Conservation (phyloP, 1,139 yeast genomes). For the Blastobotrys apis region DNA sequence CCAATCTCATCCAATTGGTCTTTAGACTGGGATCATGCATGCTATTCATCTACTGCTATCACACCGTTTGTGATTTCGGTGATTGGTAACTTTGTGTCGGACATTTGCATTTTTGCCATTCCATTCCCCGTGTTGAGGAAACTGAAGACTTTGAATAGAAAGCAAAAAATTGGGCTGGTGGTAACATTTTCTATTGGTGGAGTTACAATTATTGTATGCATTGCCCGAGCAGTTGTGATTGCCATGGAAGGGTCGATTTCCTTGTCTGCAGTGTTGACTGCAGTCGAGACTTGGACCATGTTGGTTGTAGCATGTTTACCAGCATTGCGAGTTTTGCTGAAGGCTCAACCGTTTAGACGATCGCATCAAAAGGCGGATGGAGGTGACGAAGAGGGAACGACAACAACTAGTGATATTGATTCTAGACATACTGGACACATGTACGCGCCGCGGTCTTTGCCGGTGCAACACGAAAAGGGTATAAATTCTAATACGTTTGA, state of each 20-base stretch:
- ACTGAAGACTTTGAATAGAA: constrained; percentile 22
- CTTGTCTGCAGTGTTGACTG: constrained; percentile 29
- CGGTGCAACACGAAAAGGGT: constrained; percentile 10
- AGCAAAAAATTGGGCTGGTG: constrained; percentile 28
- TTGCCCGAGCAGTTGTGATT: constrained; percentile 27
- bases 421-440: not conserved
- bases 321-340: constrained; percentile 28
- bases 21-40: constrained; percentile 20
- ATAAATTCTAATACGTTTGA: not conserved
- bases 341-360: constrained; percentile 15
- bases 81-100: constrained; percentile 28
- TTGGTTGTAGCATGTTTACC: constrained; percentile 32
- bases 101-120: constrained; percentile 28
- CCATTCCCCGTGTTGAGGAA: constrained; percentile 31
- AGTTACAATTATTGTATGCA: constrained; percentile 28
- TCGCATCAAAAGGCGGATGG: constrained; percentile 15
- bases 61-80: constrained; percentile 30
- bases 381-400: constrained; percentile 12
- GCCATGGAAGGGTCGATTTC: constrained; percentile 26
- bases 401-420: constrained; percentile 7
- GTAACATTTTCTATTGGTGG: constrained; percentile 31
- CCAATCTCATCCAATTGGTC: constrained; percentile 33
- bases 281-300: constrained; percentile 31
- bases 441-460: constrained; percentile 13
- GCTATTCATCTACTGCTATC: constrained; percentile 31